Conservation (phyloP, 177 flowering plant genomes). For the Vitis hybrid region DNA sequence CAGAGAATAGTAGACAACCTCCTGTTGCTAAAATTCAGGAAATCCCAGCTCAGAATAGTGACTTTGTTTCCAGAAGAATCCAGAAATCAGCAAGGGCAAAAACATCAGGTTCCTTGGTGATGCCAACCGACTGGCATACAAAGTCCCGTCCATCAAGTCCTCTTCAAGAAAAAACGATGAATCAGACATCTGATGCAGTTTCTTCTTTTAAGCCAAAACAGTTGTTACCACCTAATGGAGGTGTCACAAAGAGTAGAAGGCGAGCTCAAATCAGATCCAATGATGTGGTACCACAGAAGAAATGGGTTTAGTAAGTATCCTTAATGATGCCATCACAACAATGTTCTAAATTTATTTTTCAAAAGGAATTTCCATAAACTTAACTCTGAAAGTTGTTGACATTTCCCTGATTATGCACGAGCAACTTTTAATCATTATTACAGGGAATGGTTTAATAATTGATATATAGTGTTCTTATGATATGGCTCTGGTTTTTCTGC, state of each 20-base stretch:
- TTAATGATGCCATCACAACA: too few species aligned
- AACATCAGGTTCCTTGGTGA: conserved; percentile 17
- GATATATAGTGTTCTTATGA: neutral
- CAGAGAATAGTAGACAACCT: conserved; percentile 16
- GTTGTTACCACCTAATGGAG: conserved; percentile 29
- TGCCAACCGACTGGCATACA: conserved; percentile 7
- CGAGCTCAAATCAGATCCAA: conserved; percentile 31
- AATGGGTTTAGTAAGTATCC: conserved; percentile 50
- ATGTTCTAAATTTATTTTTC: too few species aligned
- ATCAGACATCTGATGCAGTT: conserved; percentile 28
- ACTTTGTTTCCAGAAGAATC: conserved; percentile 16
- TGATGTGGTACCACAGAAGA: conserved; percentile 34
- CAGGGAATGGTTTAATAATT: too few species aligned
- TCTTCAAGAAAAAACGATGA: conserved; percentile 48
- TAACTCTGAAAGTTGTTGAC: too few species aligned
- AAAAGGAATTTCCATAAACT: too few species aligned
- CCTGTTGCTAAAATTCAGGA: conserved; percentile 16
- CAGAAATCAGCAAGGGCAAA: conserved; percentile 27
- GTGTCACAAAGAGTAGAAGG: conserved; percentile 35
- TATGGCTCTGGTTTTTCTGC: too few species aligned
- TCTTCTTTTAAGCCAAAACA: conserved; percentile 35
- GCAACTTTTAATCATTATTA: too few species aligned
- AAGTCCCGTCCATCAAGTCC: conserved; percentile 35
- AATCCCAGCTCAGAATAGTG: conserved; percentile 13
- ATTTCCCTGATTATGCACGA: too few species aligned